These are phyloP conservation scores for Karstenula rhodostoma DNA, from an alignment of 2,329 filamentous ascomycete species.

Conservation along the genomic window DNA sequence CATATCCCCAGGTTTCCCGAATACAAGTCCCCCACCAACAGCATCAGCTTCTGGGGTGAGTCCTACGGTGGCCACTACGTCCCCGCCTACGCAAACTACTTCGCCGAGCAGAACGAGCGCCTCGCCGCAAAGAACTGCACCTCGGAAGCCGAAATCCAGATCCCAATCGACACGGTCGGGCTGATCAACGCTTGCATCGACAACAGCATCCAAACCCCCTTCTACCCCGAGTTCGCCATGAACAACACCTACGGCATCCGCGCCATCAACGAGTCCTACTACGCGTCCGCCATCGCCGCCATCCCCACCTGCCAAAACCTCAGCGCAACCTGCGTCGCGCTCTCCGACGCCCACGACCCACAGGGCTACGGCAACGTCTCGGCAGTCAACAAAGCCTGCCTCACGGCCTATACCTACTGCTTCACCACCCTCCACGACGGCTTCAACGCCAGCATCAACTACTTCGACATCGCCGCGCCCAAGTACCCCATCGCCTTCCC, in stretches of 20 bases:
- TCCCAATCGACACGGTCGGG: slow-evolving; percentile 57
- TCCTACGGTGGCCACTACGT: slow-evolving; percentile 64
- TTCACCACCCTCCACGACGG: slow-evolving; percentile 50
- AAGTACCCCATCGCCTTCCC: slow-evolving; percentile 17
- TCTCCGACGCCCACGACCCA: slow-evolving; percentile 57
- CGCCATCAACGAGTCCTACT: slow-evolving; percentile 55
- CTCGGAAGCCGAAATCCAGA: slow-evolving; percentile 36
- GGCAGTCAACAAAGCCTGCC: slow-evolving; percentile 50
- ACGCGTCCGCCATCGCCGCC: slow-evolving; percentile 50
- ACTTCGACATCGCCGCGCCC: slow-evolving; percentile 63
- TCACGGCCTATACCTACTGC: slow-evolving; percentile 53
- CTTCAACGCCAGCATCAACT: slow-evolving; percentile 53
- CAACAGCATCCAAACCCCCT: slow-evolving; percentile 52
- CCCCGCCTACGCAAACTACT: slow-evolving; percentile 62
- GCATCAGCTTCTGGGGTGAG: slow-evolving; percentile 56
- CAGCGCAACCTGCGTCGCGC: slow-evolving; percentile 56
- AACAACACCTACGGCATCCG: slow-evolving; percentile 65
- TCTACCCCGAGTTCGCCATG: slow-evolving; percentile 58
- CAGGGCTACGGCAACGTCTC: slow-evolving; percentile 46
- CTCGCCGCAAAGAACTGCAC: slow-evolving; percentile 50
- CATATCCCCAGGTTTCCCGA: slow-evolving; percentile 57
- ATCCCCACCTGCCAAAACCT: slow-evolving; percentile 60
- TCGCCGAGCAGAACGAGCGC: slow-evolving; percentile 61
- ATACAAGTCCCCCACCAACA: slow-evolving; percentile 65
- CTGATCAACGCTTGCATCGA: slow-evolving; percentile 64